phyloP scores from a whole-genome alignment of 441 rosid genomes.

The Corymbia citriodora region DNA sequence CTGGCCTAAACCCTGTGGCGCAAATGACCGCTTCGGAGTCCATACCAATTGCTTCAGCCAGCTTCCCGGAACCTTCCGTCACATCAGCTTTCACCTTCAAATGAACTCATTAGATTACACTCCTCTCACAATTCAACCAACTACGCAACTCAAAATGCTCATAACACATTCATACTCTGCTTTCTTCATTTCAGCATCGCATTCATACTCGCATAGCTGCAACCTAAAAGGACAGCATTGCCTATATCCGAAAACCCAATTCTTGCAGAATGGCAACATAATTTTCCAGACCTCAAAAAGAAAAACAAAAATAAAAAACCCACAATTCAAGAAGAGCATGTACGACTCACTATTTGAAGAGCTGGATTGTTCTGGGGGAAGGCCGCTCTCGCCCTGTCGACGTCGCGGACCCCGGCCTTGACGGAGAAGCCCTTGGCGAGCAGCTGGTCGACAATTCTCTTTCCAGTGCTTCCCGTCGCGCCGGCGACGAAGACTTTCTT shows the following conservation, averaged over 20 bases:
- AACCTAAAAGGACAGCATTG: neutral
- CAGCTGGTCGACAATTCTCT: conserved; percentile 74
- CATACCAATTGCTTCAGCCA: conserved; percentile 76
- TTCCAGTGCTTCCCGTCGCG: conserved; percentile 77
- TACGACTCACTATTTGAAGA: conserved; percentile 62
- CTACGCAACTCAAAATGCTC: neutral
- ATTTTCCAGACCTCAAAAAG: neutral
- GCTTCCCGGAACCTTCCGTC: conserved; percentile 65
- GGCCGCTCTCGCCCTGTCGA: conserved; percentile 56
- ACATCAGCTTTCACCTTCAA: conserved; percentile 85
- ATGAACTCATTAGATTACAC: neutral
- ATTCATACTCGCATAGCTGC: neutral
- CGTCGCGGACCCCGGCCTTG: conserved; percentile 79
- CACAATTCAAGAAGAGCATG: neutral
- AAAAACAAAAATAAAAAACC: neutral
- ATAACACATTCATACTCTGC: neutral
- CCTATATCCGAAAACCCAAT: neutral
- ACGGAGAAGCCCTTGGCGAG: conserved; percentile 75
- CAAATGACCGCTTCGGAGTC: conserved; percentile 84
- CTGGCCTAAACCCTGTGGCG: conserved; percentile 76
- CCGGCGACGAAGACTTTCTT: conserved; percentile 83
- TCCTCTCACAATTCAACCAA: neutral
- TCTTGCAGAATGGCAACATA: neutral
- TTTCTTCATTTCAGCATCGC: neutral
- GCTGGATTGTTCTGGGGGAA: conserved; percentile 46